Base-by-base conservation (phyloP, 805 yeast genomes). In the Torulaspora microellipsoides region DNA sequence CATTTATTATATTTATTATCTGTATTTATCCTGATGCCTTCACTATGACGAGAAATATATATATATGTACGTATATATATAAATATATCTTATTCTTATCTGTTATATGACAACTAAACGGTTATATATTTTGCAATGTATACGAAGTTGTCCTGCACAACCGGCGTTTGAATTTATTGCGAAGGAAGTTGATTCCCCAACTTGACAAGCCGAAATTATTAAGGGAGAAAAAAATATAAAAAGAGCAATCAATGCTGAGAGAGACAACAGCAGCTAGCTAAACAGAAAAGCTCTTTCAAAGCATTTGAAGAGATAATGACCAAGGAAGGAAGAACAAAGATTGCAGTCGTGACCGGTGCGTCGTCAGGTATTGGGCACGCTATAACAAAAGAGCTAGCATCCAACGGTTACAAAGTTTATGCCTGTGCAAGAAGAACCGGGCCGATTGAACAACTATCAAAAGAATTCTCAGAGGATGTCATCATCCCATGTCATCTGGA, bases 351-450 rank as follows among this genome's bases (percentile, higher is more conserved):
- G 27, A 76, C 81, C 0, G 84, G 84, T 9, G 79, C 80, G 6
- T 76, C 82, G 0, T 70, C 77, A 0, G 84, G 85, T 12, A 79
- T 79, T 41, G 85, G 85, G 0, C 71, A 63, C 46, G 69, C 67
- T 15, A 50, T 77, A 5, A 71, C 80, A 6, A 50, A 59, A 14
- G 76, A 73, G 48, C 65, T 79, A 29, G 78, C 78, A 6, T 56
- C 59, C 17, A 64, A 75, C 44, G 81, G 82, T 3, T 78, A 72
- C 60, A 66, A 68, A 46, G 88, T 85, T 0, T 83, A 77, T 57
- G 90, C 90, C 0, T 81, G 85, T 44, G 89, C 93, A 2, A 71
- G 95, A 60, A 73, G 88, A 51, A 54, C 76, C 27, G 80, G 71
- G 37, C 77, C 76, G 3, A 81, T 85, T 81, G 70, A 73, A 31